phyloP scores from a whole-genome alignment of 495 filamentous ascomycete genomes.

The Zalerion maritima region DNA sequence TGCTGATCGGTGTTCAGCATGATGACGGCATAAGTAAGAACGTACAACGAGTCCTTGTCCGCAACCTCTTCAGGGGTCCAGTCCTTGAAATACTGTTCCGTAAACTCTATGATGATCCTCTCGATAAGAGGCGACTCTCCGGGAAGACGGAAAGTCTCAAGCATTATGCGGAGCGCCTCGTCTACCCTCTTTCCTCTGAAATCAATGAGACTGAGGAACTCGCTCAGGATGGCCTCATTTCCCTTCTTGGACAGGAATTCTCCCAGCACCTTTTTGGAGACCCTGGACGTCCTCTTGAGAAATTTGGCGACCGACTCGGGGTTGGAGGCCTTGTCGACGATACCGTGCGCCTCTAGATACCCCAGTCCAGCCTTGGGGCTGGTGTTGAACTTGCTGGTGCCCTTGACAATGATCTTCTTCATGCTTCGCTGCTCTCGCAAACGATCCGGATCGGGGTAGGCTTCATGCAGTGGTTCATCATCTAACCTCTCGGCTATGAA shows the following conservation, averaged over 20 bases:
- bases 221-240: slow-evolving; percentile 66
- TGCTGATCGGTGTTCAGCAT: slow-evolving; percentile 92
- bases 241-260: slow-evolving; percentile 84
- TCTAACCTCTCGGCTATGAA: slow-evolving; percentile 79
- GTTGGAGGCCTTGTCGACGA: slow-evolving; percentile 64
- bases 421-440: slow-evolving; percentile 56
- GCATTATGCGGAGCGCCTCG: slow-evolving; percentile 71
- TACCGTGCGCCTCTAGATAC: slow-evolving; percentile 66
- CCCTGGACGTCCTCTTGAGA: slow-evolving; percentile 65
- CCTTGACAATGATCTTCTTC: slow-evolving; percentile 80
- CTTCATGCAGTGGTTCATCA: slow-evolving; percentile 46
- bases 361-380: slow-evolving; percentile 80
- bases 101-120: slow-evolving; percentile 74
- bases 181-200: slow-evolving; percentile 78
- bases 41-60: slow-evolving; percentile 76
- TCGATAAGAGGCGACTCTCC: slow-evolving; percentile 90
- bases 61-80: slow-evolving; percentile 59
- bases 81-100: slow-evolving; percentile 70
- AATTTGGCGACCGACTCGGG: slow-evolving; percentile 64
- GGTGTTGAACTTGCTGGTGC: slow-evolving; percentile 87
- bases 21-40: slow-evolving; percentile 91
- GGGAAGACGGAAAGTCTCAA: slow-evolving; percentile 87
- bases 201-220: slow-evolving; percentile 73
- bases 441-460: slow-evolving; percentile 46
- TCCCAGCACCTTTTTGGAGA: slow-evolving; percentile 82